Conservation (phyloP, 2,329 filamentous ascomycete species). For the Ascochyta rabiei region DNA sequence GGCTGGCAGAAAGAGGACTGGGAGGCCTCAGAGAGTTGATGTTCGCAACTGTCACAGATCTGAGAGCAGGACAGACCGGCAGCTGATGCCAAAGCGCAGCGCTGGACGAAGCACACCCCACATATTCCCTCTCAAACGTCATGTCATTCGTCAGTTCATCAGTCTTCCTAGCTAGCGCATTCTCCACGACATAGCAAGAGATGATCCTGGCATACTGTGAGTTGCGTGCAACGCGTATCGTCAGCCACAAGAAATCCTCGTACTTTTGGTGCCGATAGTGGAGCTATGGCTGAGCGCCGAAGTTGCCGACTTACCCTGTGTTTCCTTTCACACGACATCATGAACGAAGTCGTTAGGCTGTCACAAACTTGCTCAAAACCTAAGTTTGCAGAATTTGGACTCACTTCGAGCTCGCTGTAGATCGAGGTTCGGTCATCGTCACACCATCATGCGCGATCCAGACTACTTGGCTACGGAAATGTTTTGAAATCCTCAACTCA, state of each 20-base stretch:
- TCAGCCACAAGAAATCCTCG: constrained; percentile 12
- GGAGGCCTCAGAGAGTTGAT: constrained; percentile 73
- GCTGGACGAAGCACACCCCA: neutral
- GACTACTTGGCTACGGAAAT: neutral
- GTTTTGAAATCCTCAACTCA: neutral
- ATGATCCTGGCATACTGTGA: neutral
- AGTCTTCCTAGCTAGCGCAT: neutral
- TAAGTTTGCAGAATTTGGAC: neutral
- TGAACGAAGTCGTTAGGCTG: neutral
- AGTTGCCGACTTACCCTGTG: constrained; percentile 12
- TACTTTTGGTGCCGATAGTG: constrained; percentile 12
- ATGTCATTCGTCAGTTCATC: neutral
- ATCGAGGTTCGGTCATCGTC: neutral
- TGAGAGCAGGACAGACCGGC: constrained; percentile 49
- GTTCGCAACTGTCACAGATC: constrained; percentile 79
- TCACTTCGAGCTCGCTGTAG: neutral
- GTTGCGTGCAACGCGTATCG: constrained; percentile 4
- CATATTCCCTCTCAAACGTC: neutral
- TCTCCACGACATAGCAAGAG: neutral
- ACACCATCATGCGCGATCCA: constrained; percentile 1
- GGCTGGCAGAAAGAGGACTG: constrained; percentile 68
- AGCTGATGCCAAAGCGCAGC: neutral
- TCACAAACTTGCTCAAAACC: neutral
- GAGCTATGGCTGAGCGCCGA: constrained; percentile 14
- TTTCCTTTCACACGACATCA: constrained; percentile 3